phyloP scores from a whole-genome alignment of 192 early-diverging fungal species.

The Lunasporangiospora selenospora region DNA sequence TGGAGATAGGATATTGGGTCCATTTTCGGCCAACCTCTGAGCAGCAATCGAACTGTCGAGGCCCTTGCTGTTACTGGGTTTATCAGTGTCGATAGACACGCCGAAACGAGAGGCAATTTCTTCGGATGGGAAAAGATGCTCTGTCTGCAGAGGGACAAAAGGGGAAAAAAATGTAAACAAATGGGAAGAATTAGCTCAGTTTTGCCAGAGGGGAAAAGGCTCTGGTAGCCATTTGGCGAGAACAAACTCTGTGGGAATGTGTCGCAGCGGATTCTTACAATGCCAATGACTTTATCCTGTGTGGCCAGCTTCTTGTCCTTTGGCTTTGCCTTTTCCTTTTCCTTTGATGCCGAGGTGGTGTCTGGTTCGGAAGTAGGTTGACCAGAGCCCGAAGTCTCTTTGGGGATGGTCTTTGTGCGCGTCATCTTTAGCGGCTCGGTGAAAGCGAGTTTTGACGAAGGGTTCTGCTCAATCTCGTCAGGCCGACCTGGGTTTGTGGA shows the following conservation, averaged over 20 bases:
- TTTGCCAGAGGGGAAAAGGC: no score
- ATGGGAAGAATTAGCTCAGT: not conserved
- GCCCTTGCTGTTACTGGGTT: conserved; percentile 74
- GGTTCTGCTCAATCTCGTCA: conserved; percentile 4
- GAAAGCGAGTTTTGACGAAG: conserved; percentile 6
- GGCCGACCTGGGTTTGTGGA: not conserved
- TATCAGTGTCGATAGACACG: conserved; percentile 56
- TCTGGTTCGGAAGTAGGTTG: not conserved
- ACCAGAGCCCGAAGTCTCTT: no score
- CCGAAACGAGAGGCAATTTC: conserved; percentile 49
- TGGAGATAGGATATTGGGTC: conserved; percentile 87
- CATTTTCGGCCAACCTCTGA: conserved; percentile 67
- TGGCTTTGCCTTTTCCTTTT: not conserved
- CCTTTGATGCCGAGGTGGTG: not conserved
- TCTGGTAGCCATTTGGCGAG: no score
- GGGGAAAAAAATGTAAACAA: not conserved
- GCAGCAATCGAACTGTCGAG: conserved; percentile 67
- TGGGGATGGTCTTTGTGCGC: conserved; percentile 25
- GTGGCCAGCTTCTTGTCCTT: not conserved
- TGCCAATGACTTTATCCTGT: conserved; percentile 30
- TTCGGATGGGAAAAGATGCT: conserved; percentile 53
- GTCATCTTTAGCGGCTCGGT: conserved; percentile 15
- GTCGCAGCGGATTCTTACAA: no score
- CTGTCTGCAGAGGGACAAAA: conserved; percentile 33
- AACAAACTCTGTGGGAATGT: no score